Base-by-base conservation (phyloP, 768 basidiomycete species). In the Suillus bovinus region DNA sequence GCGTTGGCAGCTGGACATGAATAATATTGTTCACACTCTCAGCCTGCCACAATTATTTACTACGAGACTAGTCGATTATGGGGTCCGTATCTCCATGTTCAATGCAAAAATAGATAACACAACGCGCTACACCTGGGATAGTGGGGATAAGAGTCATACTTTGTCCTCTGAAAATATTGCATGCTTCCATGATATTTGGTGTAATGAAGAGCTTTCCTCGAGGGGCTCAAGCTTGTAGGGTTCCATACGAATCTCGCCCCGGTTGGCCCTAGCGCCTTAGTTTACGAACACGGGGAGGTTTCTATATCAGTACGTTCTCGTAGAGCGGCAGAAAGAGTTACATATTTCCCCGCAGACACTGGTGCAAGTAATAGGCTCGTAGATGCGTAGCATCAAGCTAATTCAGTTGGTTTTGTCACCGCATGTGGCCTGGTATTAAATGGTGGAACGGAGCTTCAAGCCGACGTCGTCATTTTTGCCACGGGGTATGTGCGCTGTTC, bases 311-410 rank as follows among this genome's bases (percentile, higher is more conserved):
- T 80, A 46, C 22, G 52, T 9, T 24, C 34, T 31, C 61, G 47
- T n/a, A 22, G 13, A 29, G 41, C 46, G 36, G 27, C 36, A 59
- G 29, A 13, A 52, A 31, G 13, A 52, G n/a, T 31, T 22, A 7
- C 13, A 0, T 20, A 55, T 58, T 38, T 22, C 10, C n/a, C 44
- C 17, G 16, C 54, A 76, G 78, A 77, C 58, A 71, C 70, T 0
- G 44, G 81, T n/a, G 73, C 79, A 0, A 77, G 80, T 41, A 71
- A 75, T 62, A 71, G 81, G 60, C 82, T 84, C 61, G 76, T 76
- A 29, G 76, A 81, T 29, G 82, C n/a, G 84, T 24, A 74, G 74
- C 52, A 84, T 86, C 77, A 83, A 82, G 67, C 68, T 84, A 67
- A 83, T 8, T 58, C 49, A n/a, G 61, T 76, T 20, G 64, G 61